phyloP scores from a whole-genome alignment of 352 stramenopile species.

The Globisporangium camurandrum region DNA sequence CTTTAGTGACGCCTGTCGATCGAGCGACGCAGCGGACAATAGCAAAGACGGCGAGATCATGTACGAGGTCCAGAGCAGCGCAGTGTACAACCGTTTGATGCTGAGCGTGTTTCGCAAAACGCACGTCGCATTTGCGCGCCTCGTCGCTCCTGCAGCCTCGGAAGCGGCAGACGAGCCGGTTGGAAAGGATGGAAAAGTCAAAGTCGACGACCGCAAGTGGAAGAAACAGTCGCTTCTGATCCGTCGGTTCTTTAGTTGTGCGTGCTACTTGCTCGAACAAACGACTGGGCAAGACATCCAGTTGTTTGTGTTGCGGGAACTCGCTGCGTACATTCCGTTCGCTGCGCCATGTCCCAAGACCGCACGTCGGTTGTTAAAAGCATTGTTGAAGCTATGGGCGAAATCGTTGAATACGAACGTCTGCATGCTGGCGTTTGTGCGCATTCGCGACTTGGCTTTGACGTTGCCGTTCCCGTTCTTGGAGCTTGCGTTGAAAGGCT shows the following conservation, averaged over 20 bases:
- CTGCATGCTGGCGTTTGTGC: slow-evolving; percentile 92
- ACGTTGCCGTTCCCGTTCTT: slow-evolving; percentile 95
- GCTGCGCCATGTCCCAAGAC: slow-evolving; percentile 63
- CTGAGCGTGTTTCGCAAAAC: slow-evolving; percentile 88
- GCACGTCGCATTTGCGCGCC: slow-evolving; percentile 78
- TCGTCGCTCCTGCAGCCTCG: no score
- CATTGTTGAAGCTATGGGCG: slow-evolving; percentile 81
- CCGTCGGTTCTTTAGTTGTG: slow-evolving; percentile 88
- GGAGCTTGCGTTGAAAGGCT: slow-evolving; percentile 92
- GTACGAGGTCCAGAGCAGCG: slow-evolving; percentile 90
- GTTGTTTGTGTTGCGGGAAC: slow-evolving; percentile 74
- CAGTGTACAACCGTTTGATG: slow-evolving; percentile 95
- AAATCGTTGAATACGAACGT: slow-evolving; percentile 74
- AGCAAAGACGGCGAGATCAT: slow-evolving; percentile 68
- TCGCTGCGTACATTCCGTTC: slow-evolving; percentile 71
- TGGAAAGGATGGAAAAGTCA: slow-evolving; percentile 14
- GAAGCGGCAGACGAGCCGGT: no score
- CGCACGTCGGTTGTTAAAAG: slow-evolving; percentile 63
- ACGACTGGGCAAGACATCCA: slow-evolving; percentile 72
- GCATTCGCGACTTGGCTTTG: slow-evolving; percentile 92
- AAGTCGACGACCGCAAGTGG: slow-evolving; percentile 74
- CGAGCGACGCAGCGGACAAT: slow-evolving; percentile 77
- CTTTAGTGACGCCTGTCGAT: slow-evolving; percentile 92
- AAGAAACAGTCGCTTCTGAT: slow-evolving; percentile 80
- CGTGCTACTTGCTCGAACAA: slow-evolving; percentile 90